A percentile compares a stretch with the other conserved stretches of the same genome.
Evolutionary conservation across 805 yeast genomes (phyloP).

Genomic region (Ascoidea tarda): DNA sequence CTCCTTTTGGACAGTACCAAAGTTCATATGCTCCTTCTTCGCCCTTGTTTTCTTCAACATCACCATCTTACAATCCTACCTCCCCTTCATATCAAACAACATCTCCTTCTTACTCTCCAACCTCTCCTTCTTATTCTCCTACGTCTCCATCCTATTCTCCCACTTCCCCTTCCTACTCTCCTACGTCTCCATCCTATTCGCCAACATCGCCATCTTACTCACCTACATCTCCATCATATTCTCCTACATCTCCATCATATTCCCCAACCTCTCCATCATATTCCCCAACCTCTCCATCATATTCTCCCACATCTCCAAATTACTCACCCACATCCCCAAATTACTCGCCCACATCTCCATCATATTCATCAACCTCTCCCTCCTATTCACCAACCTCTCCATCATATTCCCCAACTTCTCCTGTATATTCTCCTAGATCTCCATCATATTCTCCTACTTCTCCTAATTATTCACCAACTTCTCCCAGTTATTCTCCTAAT

Average conservation of each 20-base stretch:
- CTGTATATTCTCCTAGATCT: conserved; percentile 37
- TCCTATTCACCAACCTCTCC: conserved; percentile 53
- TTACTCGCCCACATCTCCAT: conserved; percentile 55
- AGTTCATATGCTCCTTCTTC: conserved; percentile 50
- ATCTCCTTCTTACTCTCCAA: conserved; percentile 43
- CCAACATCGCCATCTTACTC: conserved; percentile 67
- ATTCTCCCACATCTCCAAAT: conserved; percentile 61
- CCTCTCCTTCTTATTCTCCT: conserved; percentile 44
- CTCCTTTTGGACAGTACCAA: conserved; percentile 35
- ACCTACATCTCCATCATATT: conserved; percentile 52
- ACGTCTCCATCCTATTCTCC: conserved; percentile 62
- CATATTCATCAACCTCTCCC: conserved; percentile 72
- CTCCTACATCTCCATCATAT: conserved; percentile 66
- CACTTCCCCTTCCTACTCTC: conserved; percentile 59
- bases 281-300: conserved; percentile 55
- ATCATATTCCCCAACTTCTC: conserved; percentile 32
- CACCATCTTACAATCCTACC: conserved; percentile 25
- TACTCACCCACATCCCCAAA: conserved; percentile 46
- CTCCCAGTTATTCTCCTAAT: conserved; percentile 44
- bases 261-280: conserved; percentile 60
- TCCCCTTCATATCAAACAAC: conserved; percentile 37
- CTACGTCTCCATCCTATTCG: conserved; percentile 47
- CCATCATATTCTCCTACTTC: conserved; percentile 65
- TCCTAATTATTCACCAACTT: conserved; percentile 69
- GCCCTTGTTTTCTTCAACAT: conserved; percentile 17